A percentile compares a stretch with the other conserved stretches of the same genome.
These are phyloP conservation scores for Didymella glomerata DNA, from an alignment of 2,329 filamentous ascomycete species.

Conservation along the genomic window DNA sequence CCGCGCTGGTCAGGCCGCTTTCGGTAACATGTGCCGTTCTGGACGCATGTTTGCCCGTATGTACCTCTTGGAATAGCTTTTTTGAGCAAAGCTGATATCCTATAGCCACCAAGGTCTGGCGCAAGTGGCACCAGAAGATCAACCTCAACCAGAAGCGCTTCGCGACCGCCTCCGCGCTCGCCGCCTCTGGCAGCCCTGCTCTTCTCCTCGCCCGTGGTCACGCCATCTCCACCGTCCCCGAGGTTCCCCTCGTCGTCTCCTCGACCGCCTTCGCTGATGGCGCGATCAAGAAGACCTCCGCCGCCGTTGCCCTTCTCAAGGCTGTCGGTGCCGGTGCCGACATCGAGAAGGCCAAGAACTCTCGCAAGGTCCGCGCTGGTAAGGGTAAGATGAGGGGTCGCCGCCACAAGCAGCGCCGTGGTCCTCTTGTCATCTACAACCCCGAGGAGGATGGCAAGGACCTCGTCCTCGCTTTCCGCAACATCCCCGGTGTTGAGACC, in stretches of 20 bases:
- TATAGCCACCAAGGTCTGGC: constrained; percentile 92
- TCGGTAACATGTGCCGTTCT: constrained; percentile 99
- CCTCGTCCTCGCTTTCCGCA: constrained; percentile 94
- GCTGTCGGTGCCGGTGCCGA: constrained; percentile 89
- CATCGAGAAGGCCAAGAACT: constrained; percentile 93
- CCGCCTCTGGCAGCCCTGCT: constrained; percentile 92
- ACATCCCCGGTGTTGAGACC: constrained; percentile 98
- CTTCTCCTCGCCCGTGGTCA: constrained; percentile 97
- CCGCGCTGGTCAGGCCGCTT: constrained; percentile 99
- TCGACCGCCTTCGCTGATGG: constrained; percentile 84
- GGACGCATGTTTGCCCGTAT: constrained; percentile 96
- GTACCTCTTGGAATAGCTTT: too few relatives aligned
- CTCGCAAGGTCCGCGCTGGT: constrained; percentile 95
- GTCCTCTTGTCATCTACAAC: constrained; percentile 97
- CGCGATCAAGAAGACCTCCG: constrained; percentile 85
- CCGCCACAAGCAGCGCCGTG: constrained; percentile 96
- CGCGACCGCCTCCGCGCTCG: constrained; percentile 95
- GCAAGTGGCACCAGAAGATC: constrained; percentile 99
- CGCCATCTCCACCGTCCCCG: constrained; percentile 88
- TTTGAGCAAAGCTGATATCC: too few relatives aligned
- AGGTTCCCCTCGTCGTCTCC: constrained; percentile 97
- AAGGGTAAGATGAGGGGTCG: constrained; percentile 99
- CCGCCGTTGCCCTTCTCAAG: constrained; percentile 86
- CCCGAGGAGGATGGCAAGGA: constrained; percentile 94
- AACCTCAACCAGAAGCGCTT: constrained; percentile 99